These are phyloP conservation scores for Ceratobasidium theobromae DNA, from an alignment of 1,284 basidiomycete genomes.

Conservation along the genomic window DNA sequence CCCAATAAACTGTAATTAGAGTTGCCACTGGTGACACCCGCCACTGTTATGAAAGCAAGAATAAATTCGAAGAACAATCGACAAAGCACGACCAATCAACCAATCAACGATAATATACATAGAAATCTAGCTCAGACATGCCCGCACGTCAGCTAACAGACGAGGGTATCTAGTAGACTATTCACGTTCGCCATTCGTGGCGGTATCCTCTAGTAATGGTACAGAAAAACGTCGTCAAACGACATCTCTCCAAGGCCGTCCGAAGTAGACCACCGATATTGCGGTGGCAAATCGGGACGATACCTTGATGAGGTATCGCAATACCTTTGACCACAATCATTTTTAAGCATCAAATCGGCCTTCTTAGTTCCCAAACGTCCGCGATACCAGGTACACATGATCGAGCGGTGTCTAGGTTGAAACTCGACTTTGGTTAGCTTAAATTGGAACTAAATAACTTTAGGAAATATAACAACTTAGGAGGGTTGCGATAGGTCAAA, in stretches of 20 bases:
- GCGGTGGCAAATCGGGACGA: constrained; percentile 11
- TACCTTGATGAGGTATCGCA: constrained; percentile 10
- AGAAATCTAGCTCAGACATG: too few relatives aligned
- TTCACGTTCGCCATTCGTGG: neutral
- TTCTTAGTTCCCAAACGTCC: constrained; percentile 27
- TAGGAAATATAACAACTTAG: neutral
- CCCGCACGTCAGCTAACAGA: too few relatives aligned
- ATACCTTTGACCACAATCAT: constrained; percentile 24
- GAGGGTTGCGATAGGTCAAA: too few relatives aligned
- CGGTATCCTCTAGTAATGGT: neutral
- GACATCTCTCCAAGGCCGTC: constrained; percentile 27
- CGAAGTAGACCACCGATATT: constrained; percentile 5
- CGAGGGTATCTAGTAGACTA: too few relatives aligned
- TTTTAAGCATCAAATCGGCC: constrained; percentile 23
- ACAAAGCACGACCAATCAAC: too few relatives aligned
- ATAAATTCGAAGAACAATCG: too few relatives aligned
- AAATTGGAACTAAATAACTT: neutral
- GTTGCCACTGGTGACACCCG: too few relatives aligned
- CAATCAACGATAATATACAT: too few relatives aligned
- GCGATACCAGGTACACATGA: constrained; percentile 29
- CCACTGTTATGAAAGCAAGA: too few relatives aligned
- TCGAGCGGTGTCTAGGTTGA: neutral
- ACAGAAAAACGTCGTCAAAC: constrained; percentile 29
- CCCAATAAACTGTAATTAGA: too few relatives aligned
- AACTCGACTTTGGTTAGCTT: constrained; percentile 7